Conservation (phyloP, 176 grass and related monocot genomes). For the Musa acuminata region DNA sequence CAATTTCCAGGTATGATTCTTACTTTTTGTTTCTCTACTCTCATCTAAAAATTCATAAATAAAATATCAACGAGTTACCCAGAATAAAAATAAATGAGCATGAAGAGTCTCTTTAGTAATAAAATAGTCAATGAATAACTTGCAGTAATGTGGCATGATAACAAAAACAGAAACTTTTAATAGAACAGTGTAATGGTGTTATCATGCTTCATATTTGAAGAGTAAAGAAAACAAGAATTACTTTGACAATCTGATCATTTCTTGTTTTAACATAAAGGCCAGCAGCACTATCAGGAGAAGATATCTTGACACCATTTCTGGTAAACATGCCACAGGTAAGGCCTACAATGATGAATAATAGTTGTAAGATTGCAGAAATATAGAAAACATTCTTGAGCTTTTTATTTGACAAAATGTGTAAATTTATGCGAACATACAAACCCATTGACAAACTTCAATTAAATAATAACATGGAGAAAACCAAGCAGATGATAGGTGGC, state of each 20-base stretch:
- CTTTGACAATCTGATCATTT: slow-evolving; percentile 63
- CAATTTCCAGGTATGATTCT: too few relatives aligned
- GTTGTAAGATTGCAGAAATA: background rate
- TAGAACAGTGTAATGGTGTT: background rate
- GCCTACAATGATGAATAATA: slow-evolving; percentile 31
- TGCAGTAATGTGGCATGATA: too few relatives aligned
- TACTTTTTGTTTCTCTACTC: too few relatives aligned
- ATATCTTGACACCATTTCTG: slow-evolving; percentile 52
- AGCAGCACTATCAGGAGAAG: slow-evolving; percentile 82
- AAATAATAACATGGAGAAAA: background rate
- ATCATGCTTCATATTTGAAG: background rate
- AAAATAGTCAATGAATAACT: too few relatives aligned
- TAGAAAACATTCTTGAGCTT: background rate
- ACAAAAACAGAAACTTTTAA: background rate
- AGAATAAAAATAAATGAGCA: too few relatives aligned
- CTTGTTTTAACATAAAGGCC: slow-evolving; percentile 75
- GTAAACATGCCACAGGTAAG: slow-evolving; percentile 88
- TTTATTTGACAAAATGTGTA: background rate
- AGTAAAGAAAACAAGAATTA: slow-evolving; percentile 5
- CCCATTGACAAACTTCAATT: background rate
- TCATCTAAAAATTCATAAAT: too few relatives aligned
- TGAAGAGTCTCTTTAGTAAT: too few relatives aligned
- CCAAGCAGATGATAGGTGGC: too few relatives aligned
- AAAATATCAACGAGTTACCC: too few relatives aligned
- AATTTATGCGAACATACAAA: background rate